A percentile compares a stretch with the other conserved stretches of the same genome.
Conservation (phyloP, 768 basidiomycete genomes). For the Leccinum ochraceum region DNA sequence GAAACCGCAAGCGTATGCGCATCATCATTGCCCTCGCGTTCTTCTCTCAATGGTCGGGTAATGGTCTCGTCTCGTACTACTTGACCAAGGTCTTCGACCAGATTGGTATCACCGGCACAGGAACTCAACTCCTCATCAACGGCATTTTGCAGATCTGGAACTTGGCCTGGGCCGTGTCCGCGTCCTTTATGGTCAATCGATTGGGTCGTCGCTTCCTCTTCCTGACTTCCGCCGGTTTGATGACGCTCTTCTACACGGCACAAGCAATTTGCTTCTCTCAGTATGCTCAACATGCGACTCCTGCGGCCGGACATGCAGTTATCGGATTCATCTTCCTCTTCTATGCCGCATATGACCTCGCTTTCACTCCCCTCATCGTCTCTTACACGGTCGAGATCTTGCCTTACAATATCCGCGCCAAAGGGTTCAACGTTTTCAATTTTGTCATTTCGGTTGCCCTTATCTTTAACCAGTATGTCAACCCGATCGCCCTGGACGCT, state of each 20-base stretch:
- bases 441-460: conserved; percentile 76
- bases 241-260: conserved; percentile 65
- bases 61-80: conserved; percentile 84
- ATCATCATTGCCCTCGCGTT: conserved; percentile 78
- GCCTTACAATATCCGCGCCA: conserved; percentile 80
- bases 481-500: conserved; percentile 69
- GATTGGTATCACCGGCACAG: conserved; percentile 63
- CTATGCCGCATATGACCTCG: conserved; percentile 77
- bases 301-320: conserved; percentile 62
- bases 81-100: conserved; percentile 69
- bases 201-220: conserved; percentile 73
- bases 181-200: conserved; percentile 62
- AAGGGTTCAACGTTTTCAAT: conserved; percentile 82
- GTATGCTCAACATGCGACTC: conserved; percentile 45
- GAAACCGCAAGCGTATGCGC: conserved; percentile 74
- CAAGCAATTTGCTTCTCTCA: conserved; percentile 68
- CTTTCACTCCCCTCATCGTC: conserved; percentile 85
- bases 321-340: conserved; percentile 86
- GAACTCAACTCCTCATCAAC: conserved; percentile 78
- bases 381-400: conserved; percentile 89
- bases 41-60: conserved; percentile 88
- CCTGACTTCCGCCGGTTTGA: conserved; percentile 56
- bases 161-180: conserved; percentile 57
- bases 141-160: conserved; percentile 87
- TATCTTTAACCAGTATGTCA: conserved; percentile 89